phyloP scores from a whole-genome alignment of 2,329 filamentous ascomycete genomes.

The Penicillium frequentans region DNA sequence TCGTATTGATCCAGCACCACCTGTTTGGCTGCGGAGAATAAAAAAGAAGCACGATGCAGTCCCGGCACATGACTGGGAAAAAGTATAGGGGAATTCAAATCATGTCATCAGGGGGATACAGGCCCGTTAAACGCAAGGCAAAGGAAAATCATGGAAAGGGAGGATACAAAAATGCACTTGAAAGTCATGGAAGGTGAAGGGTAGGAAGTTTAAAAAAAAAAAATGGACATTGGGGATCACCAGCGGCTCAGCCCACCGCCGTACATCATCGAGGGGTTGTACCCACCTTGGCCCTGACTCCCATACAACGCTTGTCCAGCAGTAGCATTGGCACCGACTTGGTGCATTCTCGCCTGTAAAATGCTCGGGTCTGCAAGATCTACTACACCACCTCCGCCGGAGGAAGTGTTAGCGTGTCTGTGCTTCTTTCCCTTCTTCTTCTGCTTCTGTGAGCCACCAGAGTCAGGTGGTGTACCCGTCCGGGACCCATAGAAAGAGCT shows the following conservation, averaged over 20 bases:
- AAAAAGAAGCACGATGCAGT: conserved; percentile 25
- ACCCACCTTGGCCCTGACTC: conserved; percentile 89
- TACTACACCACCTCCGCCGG: conserved; percentile 98
- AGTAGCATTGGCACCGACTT: conserved; percentile 70
- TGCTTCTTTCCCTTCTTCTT: conserved; percentile 99
- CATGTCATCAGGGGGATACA: conserved; percentile 31
- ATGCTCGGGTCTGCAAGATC: conserved; percentile 99
- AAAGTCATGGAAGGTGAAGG: conserved; percentile 17
- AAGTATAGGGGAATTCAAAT: conserved; percentile 24
- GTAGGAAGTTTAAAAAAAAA: conserved; percentile 1
- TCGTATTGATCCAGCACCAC: conserved; percentile 31
- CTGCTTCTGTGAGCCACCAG: conserved; percentile 79
- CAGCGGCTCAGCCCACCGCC: conserved; percentile 67
- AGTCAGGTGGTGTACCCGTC: conserved; percentile 84
- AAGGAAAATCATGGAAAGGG: conserved; percentile 22
- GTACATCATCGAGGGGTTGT: conserved; percentile 82
- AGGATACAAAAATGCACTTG: conserved; percentile 20
- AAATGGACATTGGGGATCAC: conserved; percentile 46
- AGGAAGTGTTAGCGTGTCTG: conserved; percentile 99
- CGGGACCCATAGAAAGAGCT: conserved; percentile 87
- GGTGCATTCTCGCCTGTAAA: conserved; percentile 95
- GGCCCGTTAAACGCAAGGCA: conserved; percentile 22
- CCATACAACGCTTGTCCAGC: conserved; percentile 87
- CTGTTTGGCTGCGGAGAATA: conserved; percentile 30
- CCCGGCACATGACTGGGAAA: conserved; percentile 21